Evolutionary conservation across 768 basidiomycete genomes (phyloP), one percentile per base, ranked within the genome.

Genomic region (Tephrocybe rancida): DNA sequence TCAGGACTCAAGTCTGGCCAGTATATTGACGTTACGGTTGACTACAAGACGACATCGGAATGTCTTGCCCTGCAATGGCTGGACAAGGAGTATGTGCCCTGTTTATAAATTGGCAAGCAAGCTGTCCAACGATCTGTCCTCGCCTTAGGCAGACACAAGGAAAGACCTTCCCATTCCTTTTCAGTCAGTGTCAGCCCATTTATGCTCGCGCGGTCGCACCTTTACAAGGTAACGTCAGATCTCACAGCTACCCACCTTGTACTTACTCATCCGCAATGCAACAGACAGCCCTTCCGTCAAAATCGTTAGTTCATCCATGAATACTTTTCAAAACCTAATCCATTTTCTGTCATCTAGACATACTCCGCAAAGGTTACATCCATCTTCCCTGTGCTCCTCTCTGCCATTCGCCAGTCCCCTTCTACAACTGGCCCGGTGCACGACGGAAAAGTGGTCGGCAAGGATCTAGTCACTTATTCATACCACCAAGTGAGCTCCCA

Each of bases 131-230:
- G n/a, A n/a, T n/a, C n/a, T n/a, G n/a, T n/a, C n/a, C n/a, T n/a
- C n/a, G n/a, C n/a, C n/a, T n/a, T n/a, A 91, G 90, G 54, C 87
- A 93, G 70, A 97, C 94, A 0, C 90, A 91, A 55, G 92, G 92
- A 7, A 92, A 92, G 59, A 73, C 74, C 18, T 88, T 90, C 65
- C 87, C 92, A 0, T 97, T 89, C 70, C 69, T 98, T 14, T 98
- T 95, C 74, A 93, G 91, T 55, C 95, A 97, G 63, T 92, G 89
- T 62, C 94, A 97, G 59, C 92, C 95, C 3, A 96, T 95, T 59
- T 88, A 95, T 64, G 90, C 90, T 2, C 84, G 95, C 25, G 80
- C 86, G 3, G 69, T 96, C 37, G 80, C 83, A 0, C 95, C 94
- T 2, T 64, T 92, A 52, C 93, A 95, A 80, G 88, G 88, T 84